Conservation (phyloP, 345 rosid species). For the Dipteronia dyeriana region DNA sequence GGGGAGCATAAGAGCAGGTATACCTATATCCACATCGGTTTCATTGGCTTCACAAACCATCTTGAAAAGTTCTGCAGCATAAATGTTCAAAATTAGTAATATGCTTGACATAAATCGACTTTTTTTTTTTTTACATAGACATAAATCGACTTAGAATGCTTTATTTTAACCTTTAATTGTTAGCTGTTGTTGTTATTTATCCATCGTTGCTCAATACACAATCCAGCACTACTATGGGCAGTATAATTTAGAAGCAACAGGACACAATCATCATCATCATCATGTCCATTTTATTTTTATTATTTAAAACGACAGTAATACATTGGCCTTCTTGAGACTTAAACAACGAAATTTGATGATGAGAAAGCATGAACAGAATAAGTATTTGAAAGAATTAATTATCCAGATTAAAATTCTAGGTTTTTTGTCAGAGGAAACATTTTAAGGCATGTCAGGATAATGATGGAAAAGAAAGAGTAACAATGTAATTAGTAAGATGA, state of each 20-base stretch:
- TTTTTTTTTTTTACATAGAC: not conserved
- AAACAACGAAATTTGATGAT: not conserved
- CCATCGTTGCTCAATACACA: not conserved
- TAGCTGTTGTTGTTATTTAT: not conserved
- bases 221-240: not conserved
- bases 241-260: not conserved
- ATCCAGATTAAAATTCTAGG: not conserved
- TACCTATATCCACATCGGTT: slow-evolving; percentile 59
- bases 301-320: not conserved
- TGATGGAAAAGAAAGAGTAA: not conserved
- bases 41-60: slow-evolving; percentile 88
- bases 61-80: slow-evolving; percentile 80
- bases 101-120: not conserved
- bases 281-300: not conserved
- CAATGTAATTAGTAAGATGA: not conserved
- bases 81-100: slow-evolving; percentile 27
- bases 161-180: not conserved
- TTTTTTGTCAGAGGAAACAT: not conserved
- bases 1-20: slow-evolving; percentile 94
- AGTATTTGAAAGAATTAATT: not conserved
- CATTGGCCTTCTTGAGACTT: not conserved
- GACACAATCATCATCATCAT: not conserved
- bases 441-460: not conserved
- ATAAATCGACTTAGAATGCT: not conserved
- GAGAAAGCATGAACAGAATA: not conserved